Percentiles rank a stretch among this genome's conserved stretches.
Conservation (phyloP, 2,329 filamentous ascomycete species). For the Stemphylium lycopersici region DNA sequence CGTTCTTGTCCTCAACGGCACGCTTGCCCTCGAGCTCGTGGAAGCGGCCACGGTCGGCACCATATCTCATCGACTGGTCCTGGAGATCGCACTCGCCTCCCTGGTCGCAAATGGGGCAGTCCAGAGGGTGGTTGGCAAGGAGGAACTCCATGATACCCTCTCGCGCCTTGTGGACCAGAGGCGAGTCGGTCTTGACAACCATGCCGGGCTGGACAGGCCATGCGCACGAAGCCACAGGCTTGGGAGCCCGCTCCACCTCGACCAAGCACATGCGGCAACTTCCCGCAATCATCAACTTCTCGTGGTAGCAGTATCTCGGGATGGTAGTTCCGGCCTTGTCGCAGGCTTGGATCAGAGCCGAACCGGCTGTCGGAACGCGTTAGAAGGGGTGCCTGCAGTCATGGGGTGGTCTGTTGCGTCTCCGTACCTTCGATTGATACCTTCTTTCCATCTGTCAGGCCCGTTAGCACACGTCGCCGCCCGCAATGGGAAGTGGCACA, state of each 20-base stretch:
- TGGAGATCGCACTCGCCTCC: slow-evolving; percentile 99
- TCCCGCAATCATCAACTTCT: slow-evolving; percentile 99
- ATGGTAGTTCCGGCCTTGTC: slow-evolving; percentile 94
- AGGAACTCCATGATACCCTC: slow-evolving; percentile 99
- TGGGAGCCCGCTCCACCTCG: slow-evolving; percentile 94
- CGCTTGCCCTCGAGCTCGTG: slow-evolving; percentile 96
- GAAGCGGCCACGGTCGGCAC: slow-evolving; percentile 92
- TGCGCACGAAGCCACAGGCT: slow-evolving; percentile 96
- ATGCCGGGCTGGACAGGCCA: slow-evolving; percentile 99
- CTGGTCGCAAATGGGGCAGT: slow-evolving; percentile 98
- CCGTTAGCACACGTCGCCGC: slow-evolving; percentile 42
- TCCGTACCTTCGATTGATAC: slow-evolving; percentile 90
- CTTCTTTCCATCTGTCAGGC: slow-evolving; percentile 85
- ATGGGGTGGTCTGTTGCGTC: slow-evolving; percentile 8
- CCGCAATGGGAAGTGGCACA: slow-evolving; percentile 47
- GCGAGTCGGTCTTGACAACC: slow-evolving; percentile 98
- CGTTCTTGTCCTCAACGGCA: slow-evolving; percentile 99
- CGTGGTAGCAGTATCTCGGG: slow-evolving; percentile 98
- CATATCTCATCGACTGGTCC: slow-evolving; percentile 99
- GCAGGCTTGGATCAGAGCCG: slow-evolving; percentile 97
- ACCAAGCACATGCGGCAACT: slow-evolving; percentile 99
- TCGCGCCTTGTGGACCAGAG: slow-evolving; percentile 93
- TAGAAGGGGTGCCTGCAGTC: slow-evolving; percentile 32
- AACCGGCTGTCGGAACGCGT: slow-evolving; percentile 71
- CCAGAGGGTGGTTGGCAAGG: slow-evolving; percentile 92